Evolutionary conservation across 2,329 filamentous ascomycete genomes (phyloP).

Genomic region (Fusarium dlaminii): DNA sequence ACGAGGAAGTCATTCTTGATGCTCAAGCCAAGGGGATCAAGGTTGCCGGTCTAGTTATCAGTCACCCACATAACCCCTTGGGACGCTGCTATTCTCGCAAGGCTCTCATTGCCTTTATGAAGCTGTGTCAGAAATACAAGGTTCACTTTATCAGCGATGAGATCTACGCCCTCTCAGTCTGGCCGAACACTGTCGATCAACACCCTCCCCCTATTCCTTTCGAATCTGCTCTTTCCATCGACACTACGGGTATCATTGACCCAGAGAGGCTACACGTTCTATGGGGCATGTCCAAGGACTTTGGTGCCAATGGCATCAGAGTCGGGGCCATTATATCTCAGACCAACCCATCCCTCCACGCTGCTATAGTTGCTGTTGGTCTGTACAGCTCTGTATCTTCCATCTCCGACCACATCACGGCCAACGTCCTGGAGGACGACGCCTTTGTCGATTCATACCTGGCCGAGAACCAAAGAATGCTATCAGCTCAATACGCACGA

Average conservation of each 20-base stretch:
- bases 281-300: conserved; percentile 61
- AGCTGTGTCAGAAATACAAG: conserved; percentile 56
- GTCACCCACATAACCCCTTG: conserved; percentile 62
- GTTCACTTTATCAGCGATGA: conserved; percentile 63
- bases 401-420: conserved; percentile 52
- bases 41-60: conserved; percentile 60
- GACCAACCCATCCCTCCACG: conserved; percentile 51
- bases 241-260: conserved; percentile 56
- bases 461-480: conserved; percentile 51
- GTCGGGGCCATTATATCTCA: conserved; percentile 62
- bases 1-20: conserved; percentile 55
- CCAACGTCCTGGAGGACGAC: conserved; percentile 56
- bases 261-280: conserved; percentile 61
- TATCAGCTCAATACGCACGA: conserved; percentile 52
- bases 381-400: conserved; percentile 58
- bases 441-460: conserved; percentile 57
- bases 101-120: conserved; percentile 53
- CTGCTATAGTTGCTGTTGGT: conserved; percentile 48
- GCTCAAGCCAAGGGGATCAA: conserved; percentile 50
- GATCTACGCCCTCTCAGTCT: conserved; percentile 63
- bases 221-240: conserved; percentile 57
- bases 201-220: conserved; percentile 49
- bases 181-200: conserved; percentile 50
- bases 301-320: conserved; percentile 65
- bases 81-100: conserved; percentile 57